Conservation (phyloP, 129 eudicot species). For the Helianthus annuus region DNA sequence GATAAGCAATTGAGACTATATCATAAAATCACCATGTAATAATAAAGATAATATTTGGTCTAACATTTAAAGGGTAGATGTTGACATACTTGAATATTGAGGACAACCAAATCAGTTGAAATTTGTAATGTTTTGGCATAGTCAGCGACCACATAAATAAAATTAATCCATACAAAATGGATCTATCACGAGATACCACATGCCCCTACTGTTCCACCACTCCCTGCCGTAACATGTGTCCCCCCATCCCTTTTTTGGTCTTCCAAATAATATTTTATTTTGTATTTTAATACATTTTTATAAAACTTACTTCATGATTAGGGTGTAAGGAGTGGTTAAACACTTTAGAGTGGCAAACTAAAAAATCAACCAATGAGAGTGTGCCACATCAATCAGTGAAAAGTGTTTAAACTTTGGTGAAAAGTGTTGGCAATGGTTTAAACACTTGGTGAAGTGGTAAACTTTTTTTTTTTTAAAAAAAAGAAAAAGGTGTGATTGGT, state of each 20-base stretch:
- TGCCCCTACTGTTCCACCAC: slow-evolving; percentile 17
- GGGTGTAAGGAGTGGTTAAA: too few species aligned
- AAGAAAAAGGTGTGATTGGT: too few species aligned
- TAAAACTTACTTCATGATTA: neutral
- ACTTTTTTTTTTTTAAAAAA: too few species aligned
- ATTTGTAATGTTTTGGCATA: slow-evolving; percentile 3
- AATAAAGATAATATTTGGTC: neutral
- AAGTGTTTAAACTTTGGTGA: too few species aligned
- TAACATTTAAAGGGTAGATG: neutral
- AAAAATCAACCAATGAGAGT: too few species aligned
- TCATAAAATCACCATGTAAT: too few species aligned
- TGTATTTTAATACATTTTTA: neutral
- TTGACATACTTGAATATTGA: slow-evolving; percentile 11
- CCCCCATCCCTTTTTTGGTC: neutral
- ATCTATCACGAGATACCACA: slow-evolving; percentile 30
- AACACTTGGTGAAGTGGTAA: too few species aligned
- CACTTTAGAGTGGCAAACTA: too few species aligned
- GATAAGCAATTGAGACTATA: too few species aligned
- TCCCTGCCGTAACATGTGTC: slow-evolving; percentile 23
- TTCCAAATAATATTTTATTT: neutral
- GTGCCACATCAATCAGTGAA: too few species aligned
- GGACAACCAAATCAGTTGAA: slow-evolving; percentile 5
- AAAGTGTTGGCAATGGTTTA: too few species aligned
- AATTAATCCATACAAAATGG: slow-evolving; percentile 11
- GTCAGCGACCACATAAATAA: slow-evolving; percentile 17